Evolutionary conservation across 176 grass and related monocot species (phyloP), one percentile per base, ranked within the genome.

Genomic region (Saccharum officinarum): DNA sequence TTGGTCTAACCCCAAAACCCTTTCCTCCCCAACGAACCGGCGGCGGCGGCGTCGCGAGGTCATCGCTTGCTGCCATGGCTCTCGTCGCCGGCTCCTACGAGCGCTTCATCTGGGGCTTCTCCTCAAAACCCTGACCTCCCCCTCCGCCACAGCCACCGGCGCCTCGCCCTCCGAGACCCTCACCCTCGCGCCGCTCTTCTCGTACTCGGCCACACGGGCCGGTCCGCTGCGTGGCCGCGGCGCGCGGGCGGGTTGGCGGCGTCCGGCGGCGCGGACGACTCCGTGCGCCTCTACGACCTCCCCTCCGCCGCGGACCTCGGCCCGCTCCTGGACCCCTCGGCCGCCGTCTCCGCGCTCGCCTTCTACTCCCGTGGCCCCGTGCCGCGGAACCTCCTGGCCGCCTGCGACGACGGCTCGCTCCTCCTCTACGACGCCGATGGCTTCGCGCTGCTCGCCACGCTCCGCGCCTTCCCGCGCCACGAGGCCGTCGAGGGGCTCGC

Each of bases 51-150:
- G 79, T 22, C 57, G 25, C 69, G 40, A 20, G 39, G 76, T n/a
- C 25, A 40, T 34, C 4, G 40, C 26, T 45, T 33, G 37, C 46
- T 12, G 49, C 26, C 54, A 94, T 95, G 93, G 86, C 97, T 31
- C 85, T 96, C 89, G 68, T 99, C 76, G 93, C 93, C 65, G 93
- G 93, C 40, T 99, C 97, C 10, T 99, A 99, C 91, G 89, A 99
- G 86, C 94, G 92, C 87, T 96, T 96, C 79, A 94, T 96, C 79
- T 99, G 97, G 97, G 97, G 93, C 20, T 99, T 92, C 86, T 94
- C 93, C 88, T 99, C 81, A 94, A 92, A 80, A 69, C 87, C 85
- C 60, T 94, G 0, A 60, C 55, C 50, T 8, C 5, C 22, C 42
- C 73, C 3, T 3, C 80, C 69, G 0, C 34, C 1, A 1, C 72